Evolutionary conservation across 2,329 filamentous ascomycete species (phyloP).

Genomic region (Venturia asperata): DNA sequence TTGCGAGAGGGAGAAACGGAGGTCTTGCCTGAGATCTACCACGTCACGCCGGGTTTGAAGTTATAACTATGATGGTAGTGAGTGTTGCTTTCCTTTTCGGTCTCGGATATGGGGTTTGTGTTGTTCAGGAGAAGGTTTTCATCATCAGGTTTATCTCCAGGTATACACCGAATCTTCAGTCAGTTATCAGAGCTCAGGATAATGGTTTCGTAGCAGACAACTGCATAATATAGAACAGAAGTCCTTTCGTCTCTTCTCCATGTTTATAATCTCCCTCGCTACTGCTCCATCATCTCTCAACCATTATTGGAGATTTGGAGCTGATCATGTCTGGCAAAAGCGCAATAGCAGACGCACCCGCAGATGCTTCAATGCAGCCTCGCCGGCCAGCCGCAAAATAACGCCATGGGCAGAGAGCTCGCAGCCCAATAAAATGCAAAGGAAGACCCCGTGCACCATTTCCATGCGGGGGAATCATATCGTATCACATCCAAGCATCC

Average conservation of each 20-base stretch:
- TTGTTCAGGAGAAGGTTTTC: too few relatives aligned
- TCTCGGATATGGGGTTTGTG: too few relatives aligned
- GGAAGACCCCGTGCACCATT: neutral
- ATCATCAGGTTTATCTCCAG: neutral
- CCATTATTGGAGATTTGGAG: neutral
- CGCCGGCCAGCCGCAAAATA: neutral
- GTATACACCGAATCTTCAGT: neutral
- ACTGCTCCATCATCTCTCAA: neutral
- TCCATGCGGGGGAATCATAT: conserved; percentile 1
- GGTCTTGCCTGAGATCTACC: too few relatives aligned
- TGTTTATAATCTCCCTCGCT: neutral
- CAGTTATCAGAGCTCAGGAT: neutral
- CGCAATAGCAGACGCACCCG: neutral
- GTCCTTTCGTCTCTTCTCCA: neutral
- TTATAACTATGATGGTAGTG: neutral
- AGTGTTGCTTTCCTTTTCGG: neutral
- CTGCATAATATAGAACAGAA: neutral
- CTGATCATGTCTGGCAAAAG: neutral
- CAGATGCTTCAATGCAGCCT: neutral
- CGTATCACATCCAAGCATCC: neutral
- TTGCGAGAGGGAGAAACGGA: too few relatives aligned
- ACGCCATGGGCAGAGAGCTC: neutral
- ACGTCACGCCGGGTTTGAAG: too few relatives aligned
- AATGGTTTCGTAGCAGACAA: neutral
- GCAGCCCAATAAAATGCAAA: neutral